Base-by-base conservation (phyloP, 441 rosid genomes). In the Populus hybrid region DNA sequence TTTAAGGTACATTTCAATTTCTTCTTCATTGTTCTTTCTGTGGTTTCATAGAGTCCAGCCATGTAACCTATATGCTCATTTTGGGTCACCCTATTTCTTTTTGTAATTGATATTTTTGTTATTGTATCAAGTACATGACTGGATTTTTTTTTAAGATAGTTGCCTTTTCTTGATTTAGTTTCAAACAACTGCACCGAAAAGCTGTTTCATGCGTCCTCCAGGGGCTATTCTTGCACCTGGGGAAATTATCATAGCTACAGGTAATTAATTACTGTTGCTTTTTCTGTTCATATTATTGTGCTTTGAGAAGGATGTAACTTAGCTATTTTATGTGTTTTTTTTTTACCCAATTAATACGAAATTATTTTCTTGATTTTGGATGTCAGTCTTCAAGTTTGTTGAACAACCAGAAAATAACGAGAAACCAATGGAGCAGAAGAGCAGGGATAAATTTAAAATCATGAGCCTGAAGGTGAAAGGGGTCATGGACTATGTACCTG, bases 151-250 rank as follows among this genome's bases (percentile, higher is more conserved):
- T 36, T 7, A 40, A 35, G 69, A 35, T 0, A 36, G 38, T 71
- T 75, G 34, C 21, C 30, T 75, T 59, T 69, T 79, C 24, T 59
- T 80, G 73, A 19, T 80, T 28, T 67, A 89, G 96, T 91, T 91
- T 82, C 96, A 90, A 87, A 91, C 96, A 23, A 91, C 96, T 75
- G 92, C 88, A 42, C 96, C 96, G 24, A 91, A 91, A 81, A 91
- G 96, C 77, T 90, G 96, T 75, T 91, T 85, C 82, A 90, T 91
- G 96, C 91, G 94, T 36, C 94, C 94, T 71, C 94, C 94, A 1
- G 94, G 94, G 34, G 90, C 86, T n/a, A 81, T 89, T 57, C 96
- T 91, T 70, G 84, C 92, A 75, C 92, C 96, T 7, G 89, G 92
- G 34, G 94, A 91, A 85, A 86, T 84, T 79, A 76, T 91, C 70